Evolutionary conservation across 495 filamentous ascomycete species (phyloP).

Genomic region (Xylaria venustula): DNA sequence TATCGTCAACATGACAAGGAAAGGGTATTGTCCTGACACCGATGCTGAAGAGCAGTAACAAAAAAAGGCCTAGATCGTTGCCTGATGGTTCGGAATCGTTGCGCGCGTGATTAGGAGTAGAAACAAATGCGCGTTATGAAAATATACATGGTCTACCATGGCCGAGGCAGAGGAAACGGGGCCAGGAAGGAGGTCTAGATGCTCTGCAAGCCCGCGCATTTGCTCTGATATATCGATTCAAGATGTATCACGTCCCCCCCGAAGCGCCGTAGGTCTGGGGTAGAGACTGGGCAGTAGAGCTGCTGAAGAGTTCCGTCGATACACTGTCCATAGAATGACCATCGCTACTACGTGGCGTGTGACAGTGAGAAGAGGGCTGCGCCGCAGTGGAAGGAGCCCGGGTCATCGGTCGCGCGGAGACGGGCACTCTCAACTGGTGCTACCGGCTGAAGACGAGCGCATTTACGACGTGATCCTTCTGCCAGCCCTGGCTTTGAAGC

Average conservation of each 20-base stretch:
- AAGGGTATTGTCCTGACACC: constrained; percentile 26
- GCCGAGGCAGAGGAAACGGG: background rate
- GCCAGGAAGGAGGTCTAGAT: background rate
- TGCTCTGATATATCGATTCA: background rate
- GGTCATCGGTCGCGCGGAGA: background rate
- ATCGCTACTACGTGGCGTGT: background rate
- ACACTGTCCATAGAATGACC: background rate
- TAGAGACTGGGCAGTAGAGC: background rate
- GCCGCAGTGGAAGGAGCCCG: background rate
- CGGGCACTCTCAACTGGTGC: constrained; percentile 14
- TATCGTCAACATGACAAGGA: constrained; percentile 1
- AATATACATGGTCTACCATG: background rate
- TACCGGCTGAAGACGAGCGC: constrained; percentile 66
- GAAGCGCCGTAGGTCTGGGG: background rate
- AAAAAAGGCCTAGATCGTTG: background rate
- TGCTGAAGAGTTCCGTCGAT: background rate
- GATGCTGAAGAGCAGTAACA: constrained; percentile 17
- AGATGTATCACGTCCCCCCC: background rate
- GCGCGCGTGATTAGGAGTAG: background rate
- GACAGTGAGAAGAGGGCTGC: background rate
- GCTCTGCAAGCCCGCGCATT: background rate
- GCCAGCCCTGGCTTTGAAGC: constrained; percentile 70
- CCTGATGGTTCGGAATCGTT: background rate
- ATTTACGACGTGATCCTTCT: constrained; percentile 72
- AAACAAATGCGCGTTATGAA: background rate